Base-by-base conservation (phyloP, 2,329 filamentous ascomycete genomes). In the Fusarium cicatricum region DNA sequence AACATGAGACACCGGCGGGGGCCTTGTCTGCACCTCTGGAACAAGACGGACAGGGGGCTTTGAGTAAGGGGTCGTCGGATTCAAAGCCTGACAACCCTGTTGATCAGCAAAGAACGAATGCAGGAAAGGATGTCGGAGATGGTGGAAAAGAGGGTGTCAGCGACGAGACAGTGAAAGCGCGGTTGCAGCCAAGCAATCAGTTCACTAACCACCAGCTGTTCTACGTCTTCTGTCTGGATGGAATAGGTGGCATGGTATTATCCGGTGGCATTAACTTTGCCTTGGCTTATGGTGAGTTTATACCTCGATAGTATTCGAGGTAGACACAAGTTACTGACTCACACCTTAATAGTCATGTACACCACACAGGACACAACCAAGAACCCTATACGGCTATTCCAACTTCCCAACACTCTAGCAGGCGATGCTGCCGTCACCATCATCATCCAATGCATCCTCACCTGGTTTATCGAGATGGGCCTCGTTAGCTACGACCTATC, bases 201-300 rank as follows among this genome's bases (percentile, higher is more conserved):
- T 64, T 80, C 26, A 81, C 78, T 3, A 58, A 54, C 1, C 76
- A 78, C 52, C 81, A 83, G 58, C 53, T 77, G 16, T 76, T 82
- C 52, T 84, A 84, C 66, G 72, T 84, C 12, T 77, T 82, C 39
- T 62, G 77, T 2, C 62, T 81, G 3, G 77, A 82, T 52, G 81
- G 80, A 4, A 21, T 84, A 29, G 77, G 77, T 12, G 78, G 79
- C 10, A 75, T 77, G 57, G 42, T 79, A n/a, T 38, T 84, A 3
- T 81, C 80, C 0, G 82, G 77, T 0, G 79, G 72, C 17, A 78
- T 84, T 57, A 84, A 84, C 70, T 82, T 83, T 66, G 78, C 74
- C 38, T 74, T 83, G 52, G 81, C 79, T 14, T 83, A 82, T 58
- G 77, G 80, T 82, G 44, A 57, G 66, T 58, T 50, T 9, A 11